A percentile compares a stretch with the other conserved stretches of the same genome.
Evolutionary conservation across 2,329 filamentous ascomycete genomes (phyloP).

Genomic region (Ramichloridium luteum): DNA sequence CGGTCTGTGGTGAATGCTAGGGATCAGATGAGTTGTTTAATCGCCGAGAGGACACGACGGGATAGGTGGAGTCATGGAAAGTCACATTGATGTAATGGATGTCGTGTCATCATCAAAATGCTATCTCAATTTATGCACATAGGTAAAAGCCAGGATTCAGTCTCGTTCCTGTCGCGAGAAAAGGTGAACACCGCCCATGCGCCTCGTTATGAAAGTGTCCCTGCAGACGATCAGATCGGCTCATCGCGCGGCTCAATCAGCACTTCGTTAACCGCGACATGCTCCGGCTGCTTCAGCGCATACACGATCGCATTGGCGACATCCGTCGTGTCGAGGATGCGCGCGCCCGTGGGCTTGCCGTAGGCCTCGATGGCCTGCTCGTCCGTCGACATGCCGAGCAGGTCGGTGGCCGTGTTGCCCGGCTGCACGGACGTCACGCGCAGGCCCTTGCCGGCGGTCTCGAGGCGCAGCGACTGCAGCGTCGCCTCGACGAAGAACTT

Average conservation of each 20-base stretch:
- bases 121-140: too few species aligned
- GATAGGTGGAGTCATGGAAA: too few species aligned
- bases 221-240: conserved; percentile 58
- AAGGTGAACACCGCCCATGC: background rate
- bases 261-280: conserved; percentile 71
- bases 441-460: conserved; percentile 62
- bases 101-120: too few species aligned
- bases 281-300: conserved; percentile 59
- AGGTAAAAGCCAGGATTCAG: too few species aligned
- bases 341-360: conserved; percentile 61
- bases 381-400: conserved; percentile 65
- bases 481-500: conserved; percentile 81
- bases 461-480: conserved; percentile 60
- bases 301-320: conserved; percentile 62
- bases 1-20: too few species aligned
- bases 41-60: too few species aligned
- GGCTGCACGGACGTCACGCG: conserved; percentile 66
- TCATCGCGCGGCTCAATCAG: conserved; percentile 67
- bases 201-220: background rate
- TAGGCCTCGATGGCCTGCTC: conserved; percentile 66
- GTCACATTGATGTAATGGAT: too few species aligned
- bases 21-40: too few species aligned
- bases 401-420: conserved; percentile 61
- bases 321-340: conserved; percentile 61
- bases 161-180: too few species aligned